phyloP scores from a whole-genome alignment of 352 stramenopile genomes.

The Globisporangium camurandrum region DNA sequence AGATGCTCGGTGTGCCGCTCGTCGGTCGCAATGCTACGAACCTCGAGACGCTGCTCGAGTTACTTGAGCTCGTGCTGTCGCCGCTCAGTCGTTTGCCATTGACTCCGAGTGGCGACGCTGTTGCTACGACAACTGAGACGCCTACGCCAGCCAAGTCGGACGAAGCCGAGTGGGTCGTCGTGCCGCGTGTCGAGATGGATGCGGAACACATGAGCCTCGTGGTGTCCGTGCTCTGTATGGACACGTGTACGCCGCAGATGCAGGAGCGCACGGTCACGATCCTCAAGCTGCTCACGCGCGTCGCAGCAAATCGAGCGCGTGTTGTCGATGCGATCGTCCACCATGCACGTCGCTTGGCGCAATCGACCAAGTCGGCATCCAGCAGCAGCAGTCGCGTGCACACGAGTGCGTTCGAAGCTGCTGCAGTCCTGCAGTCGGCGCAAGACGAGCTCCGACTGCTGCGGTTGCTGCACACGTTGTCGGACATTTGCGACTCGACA shows the following conservation, averaged over 20 bases:
- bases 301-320: conserved; percentile 45
- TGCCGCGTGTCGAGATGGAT: conserved; percentile 56
- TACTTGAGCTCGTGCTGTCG: conserved; percentile 87
- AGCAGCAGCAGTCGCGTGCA: not conserved
- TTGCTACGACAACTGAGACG: no score
- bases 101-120: not conserved
- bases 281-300: conserved; percentile 67
- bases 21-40: conserved; percentile 87
- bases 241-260: conserved; percentile 75
- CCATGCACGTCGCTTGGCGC: conserved; percentile 43
- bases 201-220: conserved; percentile 41
- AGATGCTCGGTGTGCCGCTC: conserved; percentile 80
- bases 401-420: conserved; percentile 40
- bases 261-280: conserved; percentile 76
- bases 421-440: conserved; percentile 65
- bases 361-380: conserved; percentile 10
- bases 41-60: conserved; percentile 89
- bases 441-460: conserved; percentile 94
- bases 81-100: conserved; percentile 71
- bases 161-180: conserved; percentile 53
- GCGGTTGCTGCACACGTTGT: conserved; percentile 93
- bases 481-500: conserved; percentile 69
- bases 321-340: conserved; percentile 64
- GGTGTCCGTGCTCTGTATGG: conserved; percentile 67
- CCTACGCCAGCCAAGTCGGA: conserved; percentile 14